Percentiles rank a stretch among this genome's conserved stretches.
These are phyloP conservation scores for Entophlyctis luteolus DNA, from an alignment of 192 early-diverging fungal genomes.

Conservation along the genomic window DNA sequence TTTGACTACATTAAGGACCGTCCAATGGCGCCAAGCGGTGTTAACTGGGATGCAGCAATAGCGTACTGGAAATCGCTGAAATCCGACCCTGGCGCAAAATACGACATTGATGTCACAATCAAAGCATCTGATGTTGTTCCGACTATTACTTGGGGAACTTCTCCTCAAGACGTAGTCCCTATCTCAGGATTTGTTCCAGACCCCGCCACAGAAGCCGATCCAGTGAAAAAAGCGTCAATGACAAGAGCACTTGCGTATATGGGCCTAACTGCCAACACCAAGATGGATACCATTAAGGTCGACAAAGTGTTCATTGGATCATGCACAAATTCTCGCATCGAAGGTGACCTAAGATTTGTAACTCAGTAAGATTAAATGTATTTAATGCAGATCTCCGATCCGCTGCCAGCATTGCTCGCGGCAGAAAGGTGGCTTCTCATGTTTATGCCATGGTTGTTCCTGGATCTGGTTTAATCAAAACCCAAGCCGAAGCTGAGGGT, in stretches of 20 bases:
- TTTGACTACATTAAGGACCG: conserved; percentile 63
- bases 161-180: conserved; percentile 61
- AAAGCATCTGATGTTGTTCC: conserved; percentile 56
- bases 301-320: conserved; percentile 75
- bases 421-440: conserved; percentile 54
- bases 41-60: conserved; percentile 59
- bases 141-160: conserved; percentile 68
- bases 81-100: conserved; percentile 60
- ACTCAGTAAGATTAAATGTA: neutral
- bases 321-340: conserved; percentile 72
- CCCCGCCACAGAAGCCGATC: conserved; percentile 44
- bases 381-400: conserved; percentile 48
- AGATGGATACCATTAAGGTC: conserved; percentile 51
- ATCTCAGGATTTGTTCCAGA: conserved; percentile 63
- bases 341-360: conserved; percentile 16
- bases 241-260: conserved; percentile 61
- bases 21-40: conserved; percentile 59
- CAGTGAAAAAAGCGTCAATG: conserved; percentile 43
- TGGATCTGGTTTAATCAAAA: conserved; percentile 68
- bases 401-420: conserved; percentile 57
- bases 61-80: conserved; percentile 57
- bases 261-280: conserved; percentile 58
- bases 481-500: conserved; percentile 67
- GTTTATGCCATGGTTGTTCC: conserved; percentile 68
- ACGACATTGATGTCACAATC: conserved; percentile 61